Percentiles rank a stretch among this genome's conserved stretches.
These are phyloP conservation scores for Microcera coccophila DNA, from an alignment of 2,329 filamentous ascomycete species.

Conservation along the genomic window DNA sequence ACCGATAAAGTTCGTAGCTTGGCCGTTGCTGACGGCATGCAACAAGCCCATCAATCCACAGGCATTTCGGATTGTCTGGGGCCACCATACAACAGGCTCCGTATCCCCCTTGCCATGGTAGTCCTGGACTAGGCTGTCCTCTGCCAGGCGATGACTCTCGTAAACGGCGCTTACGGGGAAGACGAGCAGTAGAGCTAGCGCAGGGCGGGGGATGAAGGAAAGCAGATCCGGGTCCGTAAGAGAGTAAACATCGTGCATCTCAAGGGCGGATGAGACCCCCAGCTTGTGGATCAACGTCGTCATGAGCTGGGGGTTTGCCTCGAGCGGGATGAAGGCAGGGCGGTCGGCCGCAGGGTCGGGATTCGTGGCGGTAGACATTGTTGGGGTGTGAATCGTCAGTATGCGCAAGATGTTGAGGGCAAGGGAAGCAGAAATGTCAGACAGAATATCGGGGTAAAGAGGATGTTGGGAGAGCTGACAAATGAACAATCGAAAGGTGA, in stretches of 20 bases:
- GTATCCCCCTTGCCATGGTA: conserved; percentile 64
- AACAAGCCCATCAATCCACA: conserved; percentile 87
- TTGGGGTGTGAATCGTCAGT: neutral
- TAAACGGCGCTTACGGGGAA: conserved; percentile 81
- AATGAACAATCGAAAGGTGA: neutral
- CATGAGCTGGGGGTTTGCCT: conserved; percentile 85
- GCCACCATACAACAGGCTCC: conserved; percentile 89
- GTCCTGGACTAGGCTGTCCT: conserved; percentile 61
- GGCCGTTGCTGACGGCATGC: conserved; percentile 77
- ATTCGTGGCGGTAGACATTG: conserved; percentile 35
- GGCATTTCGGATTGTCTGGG: conserved; percentile 89
- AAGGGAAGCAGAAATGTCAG: neutral
- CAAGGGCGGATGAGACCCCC: conserved; percentile 71
- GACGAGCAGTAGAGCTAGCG: conserved; percentile 83
- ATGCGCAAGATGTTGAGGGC: neutral
- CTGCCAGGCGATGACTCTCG: conserved; percentile 68
- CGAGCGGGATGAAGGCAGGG: conserved; percentile 56
- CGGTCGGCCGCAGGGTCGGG: conserved; percentile 38
- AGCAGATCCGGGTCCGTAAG: conserved; percentile 82
- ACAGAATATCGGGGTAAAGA: neutral
- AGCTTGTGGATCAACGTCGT: conserved; percentile 76
- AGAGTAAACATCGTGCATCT: conserved; percentile 88
- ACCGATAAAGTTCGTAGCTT: conserved; percentile 60
- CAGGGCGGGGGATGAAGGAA: conserved; percentile 81
- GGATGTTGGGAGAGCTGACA: neutral